phyloP scores from a whole-genome alignment of 108 stramenopile species.

The Chaetoceros tenuissimus region DNA sequence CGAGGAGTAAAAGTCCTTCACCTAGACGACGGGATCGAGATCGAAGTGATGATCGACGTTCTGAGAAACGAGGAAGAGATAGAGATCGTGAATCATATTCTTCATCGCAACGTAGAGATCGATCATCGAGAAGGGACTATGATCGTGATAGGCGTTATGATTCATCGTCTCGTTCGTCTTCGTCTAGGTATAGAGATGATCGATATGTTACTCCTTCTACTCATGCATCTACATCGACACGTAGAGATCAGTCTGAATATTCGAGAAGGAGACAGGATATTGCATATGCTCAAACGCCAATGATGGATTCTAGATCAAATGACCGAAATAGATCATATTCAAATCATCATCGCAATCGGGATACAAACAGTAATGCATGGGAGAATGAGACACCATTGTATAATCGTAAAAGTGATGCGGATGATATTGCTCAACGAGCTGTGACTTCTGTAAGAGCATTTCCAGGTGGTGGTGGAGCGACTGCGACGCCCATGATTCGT shows the following conservation, averaged over 20 bases:
- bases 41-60: slow-evolving; percentile 1
- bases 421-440: background rate
- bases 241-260: no score
- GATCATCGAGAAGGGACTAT: background rate
- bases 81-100: background rate
- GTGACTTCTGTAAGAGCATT: background rate
- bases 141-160: background rate
- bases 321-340: background rate
- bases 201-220: slow-evolving; percentile 31
- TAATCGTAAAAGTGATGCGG: slow-evolving; percentile 14
- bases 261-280: background rate
- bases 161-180: background rate
- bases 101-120: background rate
- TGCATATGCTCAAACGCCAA: slow-evolving; percentile 17
- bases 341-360: slow-evolving; percentile 4
- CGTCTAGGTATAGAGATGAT: background rate
- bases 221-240: slow-evolving; percentile 21
- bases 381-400: slow-evolving; percentile 19
- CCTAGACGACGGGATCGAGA: background rate
- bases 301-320: background rate
- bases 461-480: background rate
- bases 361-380: no score
- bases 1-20: slow-evolving; percentile 7
- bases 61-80: no score
- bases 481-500: slow-evolving; percentile 8